Base-by-base conservation (phyloP, 768 basidiomycete genomes). In the Tylopilus rubrobrunneus region DNA sequence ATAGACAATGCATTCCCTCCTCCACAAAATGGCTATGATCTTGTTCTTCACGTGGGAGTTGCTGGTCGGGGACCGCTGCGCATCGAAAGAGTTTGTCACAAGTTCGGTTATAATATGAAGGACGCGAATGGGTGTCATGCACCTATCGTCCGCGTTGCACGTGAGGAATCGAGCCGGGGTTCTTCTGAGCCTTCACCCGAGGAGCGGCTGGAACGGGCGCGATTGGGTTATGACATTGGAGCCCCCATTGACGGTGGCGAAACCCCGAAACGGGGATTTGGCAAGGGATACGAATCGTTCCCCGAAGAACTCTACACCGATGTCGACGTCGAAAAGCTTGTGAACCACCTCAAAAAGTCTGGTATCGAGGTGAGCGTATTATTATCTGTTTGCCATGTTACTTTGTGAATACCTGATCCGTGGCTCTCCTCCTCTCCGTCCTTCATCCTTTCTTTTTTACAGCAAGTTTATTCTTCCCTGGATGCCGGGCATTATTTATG, bases 401-500 rank as follows among this genome's bases (percentile, higher is more conserved):
- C 19, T 17, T 44, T 48, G 46, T 59, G 23, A 51, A 55, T 34
- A 40, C 45, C 53, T 57, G 43, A 56, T 49, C 28, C 34, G 19
- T 53, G 36, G 7, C 25, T 21, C 6, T n/a, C 17, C 29, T 46
- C 51, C 36, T n/a, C 15, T 37, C 27, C 15, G 7, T 42, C 33
- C 29, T 51, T 21, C 9, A 14, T 23, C 5, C 0, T 3, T 39
- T 37, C 34, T 31, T 6, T 0, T 55, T 48, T 46, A 46, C 61
- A 87, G 84, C 77, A 84, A 71, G 82, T 87, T 21, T 83, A 84
- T 64, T 78, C 84, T 19, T 88, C 87, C 3, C 79, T 84, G 76
- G 87, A 89, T 63, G 84, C 86, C 15, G 87, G 87, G 0, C 85
- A 86, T 65, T 90, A 83, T 66, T 70, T 89, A 11, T 87, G 84